Conservation (phyloP, 2,329 filamentous ascomycete genomes). For the Sporothrix sp. region DNA sequence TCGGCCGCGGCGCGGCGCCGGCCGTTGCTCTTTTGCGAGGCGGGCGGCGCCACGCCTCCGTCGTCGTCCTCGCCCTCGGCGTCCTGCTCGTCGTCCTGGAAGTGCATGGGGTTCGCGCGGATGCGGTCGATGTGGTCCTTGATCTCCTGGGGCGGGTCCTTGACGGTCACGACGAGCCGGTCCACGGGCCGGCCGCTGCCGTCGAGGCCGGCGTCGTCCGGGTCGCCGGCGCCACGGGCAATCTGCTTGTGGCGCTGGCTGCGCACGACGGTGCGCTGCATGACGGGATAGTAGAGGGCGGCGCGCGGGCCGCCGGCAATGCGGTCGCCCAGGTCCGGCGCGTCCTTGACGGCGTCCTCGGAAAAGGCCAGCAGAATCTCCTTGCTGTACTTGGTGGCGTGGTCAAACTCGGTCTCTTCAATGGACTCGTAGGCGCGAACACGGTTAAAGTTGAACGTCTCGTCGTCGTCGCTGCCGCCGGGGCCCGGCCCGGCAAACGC, state of each 20-base stretch:
- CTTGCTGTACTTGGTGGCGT: conserved; percentile 52
- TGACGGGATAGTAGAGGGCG: conserved; percentile 59
- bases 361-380: conserved; percentile 52
- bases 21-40: background rate
- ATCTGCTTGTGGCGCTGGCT: conserved; percentile 56
- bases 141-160: conserved; percentile 46
- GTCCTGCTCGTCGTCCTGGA: conserved; percentile 31
- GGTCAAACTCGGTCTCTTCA: conserved; percentile 45
- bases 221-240: conserved; percentile 41
- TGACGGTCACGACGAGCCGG: conserved; percentile 45
- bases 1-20: background rate
- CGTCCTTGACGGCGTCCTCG: conserved; percentile 32
- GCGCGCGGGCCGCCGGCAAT: conserved; percentile 44
- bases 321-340: conserved; percentile 21
- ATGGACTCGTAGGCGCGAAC: conserved; percentile 56
- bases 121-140: conserved; percentile 42
- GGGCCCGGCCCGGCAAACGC: conserved; percentile 50
- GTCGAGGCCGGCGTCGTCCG: conserved; percentile 23
- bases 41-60: conserved; percentile 7
- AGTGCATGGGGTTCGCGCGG: conserved; percentile 43
- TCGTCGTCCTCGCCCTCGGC: conserved; percentile 21
- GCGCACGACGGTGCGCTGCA: conserved; percentile 53
- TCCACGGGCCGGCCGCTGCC: conserved; percentile 39
- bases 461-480: conserved; percentile 32
- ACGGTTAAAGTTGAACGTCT: conserved; percentile 51